Evolutionary conservation across 257 asterid genomes (phyloP), one percentile per base, ranked within the genome.

Genomic region (Primulina tabacum): DNA sequence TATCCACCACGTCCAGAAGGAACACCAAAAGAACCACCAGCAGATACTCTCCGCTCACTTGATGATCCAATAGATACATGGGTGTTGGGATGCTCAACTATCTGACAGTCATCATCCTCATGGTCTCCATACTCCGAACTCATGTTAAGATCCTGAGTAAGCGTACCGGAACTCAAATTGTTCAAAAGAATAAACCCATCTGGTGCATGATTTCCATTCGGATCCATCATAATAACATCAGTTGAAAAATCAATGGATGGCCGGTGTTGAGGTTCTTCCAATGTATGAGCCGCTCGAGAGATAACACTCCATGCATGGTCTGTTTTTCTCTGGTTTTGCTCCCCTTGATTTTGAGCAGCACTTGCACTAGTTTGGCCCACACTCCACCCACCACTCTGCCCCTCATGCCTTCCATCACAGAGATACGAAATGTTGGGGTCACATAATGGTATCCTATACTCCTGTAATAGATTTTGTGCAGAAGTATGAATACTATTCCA

Each of bases 301-400:
- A 69, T 73, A 37, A 71, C 69, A 60, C 64, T 73, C 89, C 93
- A 76, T 40, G 75, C 69, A 61, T 70, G 79, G 65, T 89, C 91
- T 56, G 79, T 50, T 69, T 78, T 82, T 75, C 76, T 75, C 71
- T 85, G 90, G 72, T 61, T 81, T 60, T 64, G 82, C 62, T 76
- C 68, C 37, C 63, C 78, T 63, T 78, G 92, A 79, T 50, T 69
- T 24, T 65, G 85, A 62, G 78, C 67, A 6, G 68, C 73, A 65
- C 84, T 70, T 34, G 96, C 86, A 80, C 97, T 88, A 79, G 85
- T 68, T 82, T 89, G 96, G 32, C 95, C 95, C 55, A 82, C 79
- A 75, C 69, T 81, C 96, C 97, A 88, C 65, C 84, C 86, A 43
- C 80, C 66, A 71, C 33, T 76, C 40, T 62, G 84, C 56, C 79